phyloP scores from a whole-genome alignment of 192 early-diverging fungal genomes.

The Allomyces javanicus region DNA sequence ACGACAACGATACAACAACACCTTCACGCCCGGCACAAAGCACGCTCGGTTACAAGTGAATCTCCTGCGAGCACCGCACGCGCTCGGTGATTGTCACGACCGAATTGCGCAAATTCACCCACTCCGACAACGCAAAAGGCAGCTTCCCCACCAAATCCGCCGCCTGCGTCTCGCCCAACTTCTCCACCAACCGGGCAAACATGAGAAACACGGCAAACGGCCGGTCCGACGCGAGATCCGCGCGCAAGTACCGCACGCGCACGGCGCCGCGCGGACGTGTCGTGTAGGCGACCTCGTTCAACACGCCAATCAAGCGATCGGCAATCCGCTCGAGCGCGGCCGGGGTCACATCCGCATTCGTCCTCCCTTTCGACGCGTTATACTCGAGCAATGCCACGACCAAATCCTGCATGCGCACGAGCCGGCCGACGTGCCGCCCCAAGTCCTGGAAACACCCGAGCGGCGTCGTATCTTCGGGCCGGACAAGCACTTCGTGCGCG shows the following conservation, averaged over 20 bases:
- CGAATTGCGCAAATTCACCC: neutral
- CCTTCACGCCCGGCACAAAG: too few species aligned
- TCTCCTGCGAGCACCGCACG: neutral
- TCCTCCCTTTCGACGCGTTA: neutral
- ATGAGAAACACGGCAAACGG: neutral
- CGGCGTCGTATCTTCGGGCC: neutral
- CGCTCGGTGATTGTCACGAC: neutral
- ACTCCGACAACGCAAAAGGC: neutral
- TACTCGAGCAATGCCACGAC: neutral
- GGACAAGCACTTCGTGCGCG: neutral
- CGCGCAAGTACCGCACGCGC: neutral
- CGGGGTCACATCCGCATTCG: neutral
- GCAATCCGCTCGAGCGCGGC: neutral
- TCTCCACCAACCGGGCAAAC: neutral
- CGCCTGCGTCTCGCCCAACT: neutral
- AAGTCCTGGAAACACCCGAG: neutral
- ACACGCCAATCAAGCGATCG: neutral
- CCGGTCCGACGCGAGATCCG: neutral
- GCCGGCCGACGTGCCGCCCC: neutral
- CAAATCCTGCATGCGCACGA: neutral
- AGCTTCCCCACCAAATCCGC: neutral
- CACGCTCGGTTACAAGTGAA: neutral
- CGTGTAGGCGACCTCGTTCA: neutral
- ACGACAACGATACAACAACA: too few species aligned
- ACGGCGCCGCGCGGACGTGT: neutral